A percentile compares a stretch with the other conserved stretches of the same genome.
Evolutionary conservation across 148 eudicot genomes (phyloP).

Genomic region (Cornus florida): DNA sequence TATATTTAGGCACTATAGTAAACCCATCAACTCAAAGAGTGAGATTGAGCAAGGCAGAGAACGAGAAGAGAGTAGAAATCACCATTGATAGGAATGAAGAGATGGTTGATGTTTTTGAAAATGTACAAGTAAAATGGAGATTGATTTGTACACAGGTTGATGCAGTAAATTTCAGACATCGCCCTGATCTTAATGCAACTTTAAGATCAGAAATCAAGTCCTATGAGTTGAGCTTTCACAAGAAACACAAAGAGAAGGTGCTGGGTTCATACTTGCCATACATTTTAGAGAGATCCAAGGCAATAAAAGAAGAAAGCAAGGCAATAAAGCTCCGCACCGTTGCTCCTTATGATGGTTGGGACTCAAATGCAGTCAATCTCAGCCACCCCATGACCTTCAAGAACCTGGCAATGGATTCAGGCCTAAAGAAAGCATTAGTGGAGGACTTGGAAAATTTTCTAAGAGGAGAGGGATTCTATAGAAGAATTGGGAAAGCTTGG

Average conservation of each 20-base stretch:
- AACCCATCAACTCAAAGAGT: conserved; percentile 11
- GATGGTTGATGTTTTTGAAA: conserved; percentile 8
- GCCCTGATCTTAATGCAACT: conserved; percentile 3
- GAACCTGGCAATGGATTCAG: conserved; percentile 12
- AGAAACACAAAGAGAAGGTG: conserved; percentile 15
- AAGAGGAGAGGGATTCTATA: conserved; percentile 6
- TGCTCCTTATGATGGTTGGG: not conserved
- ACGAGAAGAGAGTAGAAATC: conserved; percentile 1
- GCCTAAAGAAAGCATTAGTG: conserved; percentile 9
- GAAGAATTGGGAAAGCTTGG: conserved; percentile 20
- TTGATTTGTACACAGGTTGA: not conserved
- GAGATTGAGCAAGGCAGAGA: conserved; percentile 5
- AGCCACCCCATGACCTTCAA: conserved; percentile 22
- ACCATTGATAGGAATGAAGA: conserved; percentile 12
- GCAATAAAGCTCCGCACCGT: conserved; percentile 13
- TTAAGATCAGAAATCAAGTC: conserved; percentile 13
- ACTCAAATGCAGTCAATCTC: not conserved
- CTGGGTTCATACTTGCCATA: conserved; percentile 6
- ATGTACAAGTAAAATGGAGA: conserved; percentile 16
- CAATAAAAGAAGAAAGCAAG: conserved; percentile 9
- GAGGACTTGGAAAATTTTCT: conserved; percentile 4
- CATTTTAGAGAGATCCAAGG: conserved; percentile 11
- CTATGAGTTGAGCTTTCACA: conserved; percentile 18
- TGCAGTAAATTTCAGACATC: not conserved
- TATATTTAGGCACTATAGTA: conserved; percentile 14